Conservation (phyloP, 306 rosid genomes). For the Trifolium repens region DNA sequence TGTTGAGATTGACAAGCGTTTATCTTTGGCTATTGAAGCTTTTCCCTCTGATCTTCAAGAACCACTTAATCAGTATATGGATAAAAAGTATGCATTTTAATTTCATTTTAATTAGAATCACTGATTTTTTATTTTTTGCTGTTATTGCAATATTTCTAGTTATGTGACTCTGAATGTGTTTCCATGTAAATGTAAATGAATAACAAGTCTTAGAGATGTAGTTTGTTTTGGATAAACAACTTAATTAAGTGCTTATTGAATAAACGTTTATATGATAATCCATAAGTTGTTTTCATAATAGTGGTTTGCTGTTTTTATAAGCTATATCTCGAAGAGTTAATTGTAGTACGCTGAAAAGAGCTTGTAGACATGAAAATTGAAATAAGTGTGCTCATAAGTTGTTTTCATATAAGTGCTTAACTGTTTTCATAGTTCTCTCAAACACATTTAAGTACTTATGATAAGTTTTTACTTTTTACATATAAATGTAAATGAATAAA, state of each 20-base stretch:
- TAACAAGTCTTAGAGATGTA: slow-evolving; percentile 3
- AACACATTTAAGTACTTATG: background rate
- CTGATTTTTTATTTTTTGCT: background rate
- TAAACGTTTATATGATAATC: background rate
- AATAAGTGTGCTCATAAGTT: no score
- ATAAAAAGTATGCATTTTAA: slow-evolving; percentile 58
- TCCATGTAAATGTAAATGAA: slow-evolving; percentile 3
- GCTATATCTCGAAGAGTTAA: background rate
- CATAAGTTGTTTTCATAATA: background rate
- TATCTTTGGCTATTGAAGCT: slow-evolving; percentile 82
- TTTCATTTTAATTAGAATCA: background rate
- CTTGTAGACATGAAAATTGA: background rate
- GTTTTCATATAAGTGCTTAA: background rate
- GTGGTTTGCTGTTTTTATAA: background rate
- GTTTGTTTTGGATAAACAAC: background rate
- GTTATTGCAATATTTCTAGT: slow-evolving; percentile 24
- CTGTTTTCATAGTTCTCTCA: background rate
- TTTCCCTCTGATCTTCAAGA: slow-evolving; percentile 84
- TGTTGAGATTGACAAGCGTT: slow-evolving; percentile 53
- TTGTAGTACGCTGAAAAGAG: background rate
- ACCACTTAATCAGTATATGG: slow-evolving; percentile 70
- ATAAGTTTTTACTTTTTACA: no score
- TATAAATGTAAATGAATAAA: no score
- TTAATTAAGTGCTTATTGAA: background rate
- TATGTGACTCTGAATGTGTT: slow-evolving; percentile 14